Base-by-base conservation (phyloP, 192 early-diverging fungal species). In the Rhizoclosmatium sp. region DNA sequence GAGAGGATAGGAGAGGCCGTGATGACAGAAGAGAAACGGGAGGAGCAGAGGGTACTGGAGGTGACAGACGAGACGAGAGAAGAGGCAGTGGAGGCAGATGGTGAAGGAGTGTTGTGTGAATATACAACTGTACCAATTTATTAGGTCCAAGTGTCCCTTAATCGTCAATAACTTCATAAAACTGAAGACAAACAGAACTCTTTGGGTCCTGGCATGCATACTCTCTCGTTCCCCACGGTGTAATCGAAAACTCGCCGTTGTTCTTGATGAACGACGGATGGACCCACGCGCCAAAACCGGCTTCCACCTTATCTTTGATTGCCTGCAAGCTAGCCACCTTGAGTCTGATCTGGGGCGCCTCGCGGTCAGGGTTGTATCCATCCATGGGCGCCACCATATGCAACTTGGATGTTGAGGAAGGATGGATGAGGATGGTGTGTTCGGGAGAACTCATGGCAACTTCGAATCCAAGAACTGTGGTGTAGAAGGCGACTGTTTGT, bases 151-250 rank as follows among this genome's bases (percentile, higher is more conserved):
- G 54, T 56, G 54, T 9, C 9, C 10, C 19, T 56, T 56, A 56
- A 14, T 56, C 19, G 10, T 56, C 9, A n/a, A n/a, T n/a, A 14
- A n/a, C 19, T 56, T 56, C 14, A 68, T 68, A 68, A 68, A 68
- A 68, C 48, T 21, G 21, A 4, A 71, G 4, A 2, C 69, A 71
- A 19, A 71, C 69, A n/a, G 12, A 10, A 5, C 42, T 39, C 47
- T 31, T 14, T 56, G 69, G 69, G 49, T 71, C 69, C 19, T n/a
- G 47, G 49, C 69, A 71, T n/a, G 47, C 51, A 16, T n/a, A 71
- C 54, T 71, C 69, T 56, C 48, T 16, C n/a, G 69, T 71, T 23
- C 69, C 69, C 69, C 69, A 71, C 39, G 47, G 23, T 14, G 48
- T 71, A 4, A 54, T 39, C 4, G 4, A 3, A 48, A 71, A 14